Conservation (phyloP, 371 early-diverging fungal species). For the Rhizopus delemar region DNA sequence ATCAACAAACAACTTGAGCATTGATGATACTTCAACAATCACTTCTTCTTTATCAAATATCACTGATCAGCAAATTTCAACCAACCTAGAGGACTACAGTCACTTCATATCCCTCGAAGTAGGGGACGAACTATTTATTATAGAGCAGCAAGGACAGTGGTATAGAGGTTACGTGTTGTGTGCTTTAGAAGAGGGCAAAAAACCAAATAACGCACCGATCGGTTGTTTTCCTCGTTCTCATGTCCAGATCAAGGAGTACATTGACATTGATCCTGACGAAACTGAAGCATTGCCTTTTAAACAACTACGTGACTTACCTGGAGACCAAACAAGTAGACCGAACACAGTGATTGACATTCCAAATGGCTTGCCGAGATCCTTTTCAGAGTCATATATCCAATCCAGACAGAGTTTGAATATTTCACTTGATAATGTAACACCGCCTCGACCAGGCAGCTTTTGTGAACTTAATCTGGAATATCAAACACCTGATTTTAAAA, state of each 20-base stretch:
- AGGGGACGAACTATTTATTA: conserved; percentile 58
- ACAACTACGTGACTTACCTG: not conserved
- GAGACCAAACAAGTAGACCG: conserved; percentile 5
- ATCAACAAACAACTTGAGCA: not conserved
- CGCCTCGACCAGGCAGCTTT: conserved; percentile 25
- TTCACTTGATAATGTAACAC: not conserved
- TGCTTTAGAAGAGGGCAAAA: conserved; percentile 42
- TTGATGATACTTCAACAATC: conserved; percentile 32
- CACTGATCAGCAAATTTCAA: conserved; percentile 20
- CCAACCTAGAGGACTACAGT: conserved; percentile 36
- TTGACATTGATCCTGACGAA: conserved; percentile 37
- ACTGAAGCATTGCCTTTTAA: conserved; percentile 7
- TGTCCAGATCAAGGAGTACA: conserved; percentile 58
- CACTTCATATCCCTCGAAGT: conserved; percentile 51
- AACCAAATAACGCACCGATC: conserved; percentile 49
- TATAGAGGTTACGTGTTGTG: conserved; percentile 68
- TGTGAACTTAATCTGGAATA: conserved; percentile 22
- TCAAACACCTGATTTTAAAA: conserved; percentile 1
- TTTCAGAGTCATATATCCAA: conserved; percentile 34
- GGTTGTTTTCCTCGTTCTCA: conserved; percentile 67
- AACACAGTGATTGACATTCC: conserved; percentile 20
- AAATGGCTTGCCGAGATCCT: conserved; percentile 27
- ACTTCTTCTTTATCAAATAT: conserved; percentile 30
- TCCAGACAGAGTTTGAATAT: not conserved
- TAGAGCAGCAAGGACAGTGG: conserved; percentile 63